Evolutionary conservation across 2,329 filamentous ascomycete genomes (phyloP).

Genomic region (Stagonosporopsis vannaccii): DNA sequence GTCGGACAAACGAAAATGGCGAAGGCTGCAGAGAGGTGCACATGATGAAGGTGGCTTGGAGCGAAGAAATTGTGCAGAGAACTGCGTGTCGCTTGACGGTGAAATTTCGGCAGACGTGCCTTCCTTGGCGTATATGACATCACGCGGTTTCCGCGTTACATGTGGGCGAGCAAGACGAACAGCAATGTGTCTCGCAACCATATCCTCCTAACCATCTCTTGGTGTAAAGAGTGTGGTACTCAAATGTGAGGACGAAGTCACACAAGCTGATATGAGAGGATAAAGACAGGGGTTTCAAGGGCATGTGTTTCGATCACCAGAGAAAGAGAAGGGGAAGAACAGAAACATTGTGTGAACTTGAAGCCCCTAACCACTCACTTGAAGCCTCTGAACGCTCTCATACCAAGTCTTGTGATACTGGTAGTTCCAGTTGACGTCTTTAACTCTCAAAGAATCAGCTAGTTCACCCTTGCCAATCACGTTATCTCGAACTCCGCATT

Average conservation of each 20-base stretch:
- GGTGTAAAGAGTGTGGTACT: no score
- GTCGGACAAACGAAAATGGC: background rate
- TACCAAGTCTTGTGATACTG: background rate
- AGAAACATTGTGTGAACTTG: no score
- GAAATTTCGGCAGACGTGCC: conserved; percentile 1
- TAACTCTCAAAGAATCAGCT: background rate
- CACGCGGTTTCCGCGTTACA: background rate
- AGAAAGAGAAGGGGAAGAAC: background rate
- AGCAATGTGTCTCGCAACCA: no score
- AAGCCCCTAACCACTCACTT: no score
- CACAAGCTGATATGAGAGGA: conserved; percentile 2
- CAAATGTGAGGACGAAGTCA: background rate
- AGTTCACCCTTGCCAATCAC: background rate
- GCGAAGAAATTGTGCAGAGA: conserved; percentile 7
- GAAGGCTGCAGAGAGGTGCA: conserved; percentile 2
- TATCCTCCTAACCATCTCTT: no score
- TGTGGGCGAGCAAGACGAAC: no score
- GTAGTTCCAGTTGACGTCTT: background rate
- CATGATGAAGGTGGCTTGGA: conserved; percentile 17
- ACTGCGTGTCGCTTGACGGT: conserved; percentile 12
- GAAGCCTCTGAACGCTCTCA: no score
- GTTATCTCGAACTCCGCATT: background rate
- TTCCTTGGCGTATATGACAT: conserved; percentile 22
- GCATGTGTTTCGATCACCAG: background rate
- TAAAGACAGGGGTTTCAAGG: background rate